These are phyloP conservation scores for Pistacia integerrima DNA, from an alignment of 345 rosid genomes.

Conservation along the genomic window DNA sequence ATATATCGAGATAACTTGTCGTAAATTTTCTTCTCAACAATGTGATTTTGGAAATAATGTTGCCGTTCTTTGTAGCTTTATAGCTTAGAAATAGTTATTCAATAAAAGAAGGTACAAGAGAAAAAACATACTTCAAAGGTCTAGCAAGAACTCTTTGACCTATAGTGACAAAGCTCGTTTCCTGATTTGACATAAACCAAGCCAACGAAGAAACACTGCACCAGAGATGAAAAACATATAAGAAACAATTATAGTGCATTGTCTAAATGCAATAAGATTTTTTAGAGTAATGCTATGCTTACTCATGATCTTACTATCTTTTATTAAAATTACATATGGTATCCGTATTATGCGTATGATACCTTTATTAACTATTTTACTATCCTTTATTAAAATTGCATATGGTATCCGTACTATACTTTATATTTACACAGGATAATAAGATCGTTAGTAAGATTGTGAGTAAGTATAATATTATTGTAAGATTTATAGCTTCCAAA, in stretches of 20 bases:
- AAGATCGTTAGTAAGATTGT: too few species aligned
- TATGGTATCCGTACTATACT: too few species aligned
- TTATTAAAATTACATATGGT: too few species aligned
- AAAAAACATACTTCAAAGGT: conserved; percentile 75
- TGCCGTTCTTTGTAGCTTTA: conserved; percentile 8
- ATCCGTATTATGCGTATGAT: too few species aligned
- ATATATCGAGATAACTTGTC: background rate
- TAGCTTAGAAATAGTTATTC: conserved; percentile 7
- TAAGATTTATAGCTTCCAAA: background rate
- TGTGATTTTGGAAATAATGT: background rate
- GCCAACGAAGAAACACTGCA: conserved; percentile 97
- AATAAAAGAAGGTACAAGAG: background rate
- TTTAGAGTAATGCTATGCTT: too few species aligned
- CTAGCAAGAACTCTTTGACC: conserved; percentile 99
- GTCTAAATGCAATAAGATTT: conserved; percentile 4
- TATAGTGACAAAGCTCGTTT: conserved; percentile 92
- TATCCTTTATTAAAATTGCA: too few species aligned
- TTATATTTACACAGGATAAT: too few species aligned
- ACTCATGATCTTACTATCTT: too few species aligned
- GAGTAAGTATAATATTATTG: too few species aligned
- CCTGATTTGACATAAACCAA: conserved; percentile 99
- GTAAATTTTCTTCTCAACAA: background rate
- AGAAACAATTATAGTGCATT: conserved; percentile 11
- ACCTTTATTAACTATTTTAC: too few species aligned
- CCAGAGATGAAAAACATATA: conserved; percentile 21